Evolutionary conservation across 345 rosid species (phyloP).

Genomic region (Eucalyptus cladocalyx): DNA sequence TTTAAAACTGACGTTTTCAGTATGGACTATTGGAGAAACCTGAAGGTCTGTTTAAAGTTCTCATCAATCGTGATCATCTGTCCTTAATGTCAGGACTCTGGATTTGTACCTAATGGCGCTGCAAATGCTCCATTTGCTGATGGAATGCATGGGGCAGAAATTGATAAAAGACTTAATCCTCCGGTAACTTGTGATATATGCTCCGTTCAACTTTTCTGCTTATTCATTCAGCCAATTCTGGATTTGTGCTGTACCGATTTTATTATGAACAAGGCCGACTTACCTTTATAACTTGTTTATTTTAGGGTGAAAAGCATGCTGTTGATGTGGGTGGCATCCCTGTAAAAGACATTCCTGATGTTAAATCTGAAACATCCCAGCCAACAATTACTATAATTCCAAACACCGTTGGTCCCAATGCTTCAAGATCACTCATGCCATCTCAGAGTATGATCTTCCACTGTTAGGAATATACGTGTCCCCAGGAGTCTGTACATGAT

Average conservation of each 20-base stretch:
- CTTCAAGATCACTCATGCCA: slow-evolving; percentile 27
- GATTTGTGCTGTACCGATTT: background rate
- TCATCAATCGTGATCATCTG: background rate
- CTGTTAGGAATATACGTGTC: background rate
- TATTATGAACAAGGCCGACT: background rate
- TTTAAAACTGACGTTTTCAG: background rate
- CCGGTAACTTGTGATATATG: slow-evolving; percentile 21
- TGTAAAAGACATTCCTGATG: slow-evolving; percentile 26
- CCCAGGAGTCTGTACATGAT: background rate
- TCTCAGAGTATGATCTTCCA: slow-evolving; percentile 50
- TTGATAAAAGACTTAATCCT: slow-evolving; percentile 54
- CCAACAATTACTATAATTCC: slow-evolving; percentile 34
- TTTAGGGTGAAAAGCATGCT: slow-evolving; percentile 9
- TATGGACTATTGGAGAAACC: background rate
- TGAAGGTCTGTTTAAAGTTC: background rate
- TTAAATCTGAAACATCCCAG: slow-evolving; percentile 53
- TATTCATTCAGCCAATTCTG: background rate
- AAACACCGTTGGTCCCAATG: slow-evolving; percentile 20
- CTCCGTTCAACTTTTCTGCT: background rate
- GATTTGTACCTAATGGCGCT: slow-evolving; percentile 61
- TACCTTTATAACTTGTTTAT: background rate
- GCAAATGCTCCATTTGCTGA: slow-evolving; percentile 38
- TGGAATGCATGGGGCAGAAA: slow-evolving; percentile 80
- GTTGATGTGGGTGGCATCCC: slow-evolving; percentile 28
- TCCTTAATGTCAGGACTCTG: slow-evolving; percentile 47